Evolutionary conservation across 23 red algal species (phyloP), one percentile per base, ranked within the genome.

Genomic region (Agarophyton chilense): DNA sequence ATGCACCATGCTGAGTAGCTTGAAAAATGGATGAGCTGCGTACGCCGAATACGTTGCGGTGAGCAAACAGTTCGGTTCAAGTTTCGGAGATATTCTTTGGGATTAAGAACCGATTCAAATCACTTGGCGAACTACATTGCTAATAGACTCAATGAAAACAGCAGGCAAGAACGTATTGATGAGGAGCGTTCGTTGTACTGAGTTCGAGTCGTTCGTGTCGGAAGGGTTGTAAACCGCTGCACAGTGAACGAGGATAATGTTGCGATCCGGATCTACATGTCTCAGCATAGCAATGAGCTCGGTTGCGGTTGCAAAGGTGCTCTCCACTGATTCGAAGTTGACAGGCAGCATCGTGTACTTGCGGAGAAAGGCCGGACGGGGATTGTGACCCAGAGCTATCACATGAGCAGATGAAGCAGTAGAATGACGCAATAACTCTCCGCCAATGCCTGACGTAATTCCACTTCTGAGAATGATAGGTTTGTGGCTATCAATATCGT

Each of bases 151-250:
- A 40, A 89, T 45, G 52, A 89, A 65, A 78, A 53, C 61, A 19
- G 32, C 38, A 13, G 73, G 73, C 51, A 89, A 60, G 16, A 89
- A 43, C 28, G 71, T 67, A 44, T 89, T 89, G 6, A 78, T 70
- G 19, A 53, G 28, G 7, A 89, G 73, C 22, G 85, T 89, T 22
- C 72, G 63, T 18, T 67, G 33, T 62, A 74, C 67, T 22, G 50
- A 46, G 21, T 55, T 60, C 7, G 58, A 46, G 24, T 28, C 5
- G 55, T 53, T 62, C 2, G 21, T 14, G 16, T 70, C 24, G n/a
- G 80, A 28, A 7, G 85, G 85, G n/a, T 77, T 56, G 39, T 78
- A 78, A 54, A 89, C 73, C 6, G 52, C 85, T 50, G 85, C 85
- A 29, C 85, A 89, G 25, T 89, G 85, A 28, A 89, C 42, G 0